These are phyloP conservation scores for Physcomitrium patens DNA, from an alignment of 225 moss, liverwort and hornwort species.

Conservation along the genomic window DNA sequence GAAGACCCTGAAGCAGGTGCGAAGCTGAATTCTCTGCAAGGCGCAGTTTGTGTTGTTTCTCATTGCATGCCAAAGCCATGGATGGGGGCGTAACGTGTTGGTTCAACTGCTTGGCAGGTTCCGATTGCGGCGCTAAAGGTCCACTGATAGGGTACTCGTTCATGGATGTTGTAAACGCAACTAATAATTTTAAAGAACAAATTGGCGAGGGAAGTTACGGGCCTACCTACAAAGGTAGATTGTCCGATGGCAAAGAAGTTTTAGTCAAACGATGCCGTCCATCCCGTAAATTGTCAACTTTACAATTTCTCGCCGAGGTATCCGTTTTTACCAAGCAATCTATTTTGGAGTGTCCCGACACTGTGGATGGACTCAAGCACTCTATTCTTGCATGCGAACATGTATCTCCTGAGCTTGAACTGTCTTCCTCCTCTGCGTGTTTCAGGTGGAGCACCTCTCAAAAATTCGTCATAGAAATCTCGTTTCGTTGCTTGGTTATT, in stretches of 20 bases:
- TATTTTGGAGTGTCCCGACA: neutral
- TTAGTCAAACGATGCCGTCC: slow-evolving; percentile 45
- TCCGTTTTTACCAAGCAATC: neutral
- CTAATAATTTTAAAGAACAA: slow-evolving; percentile 36
- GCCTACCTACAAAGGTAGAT: slow-evolving; percentile 36
- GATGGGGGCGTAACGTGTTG: slow-evolving; percentile 11
- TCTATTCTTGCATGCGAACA: neutral
- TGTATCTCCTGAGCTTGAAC: neutral
- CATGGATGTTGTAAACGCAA: slow-evolving; percentile 37
- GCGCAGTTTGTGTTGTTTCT: neutral
- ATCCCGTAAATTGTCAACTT: slow-evolving; percentile 29
- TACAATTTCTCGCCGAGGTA: slow-evolving; percentile 46
- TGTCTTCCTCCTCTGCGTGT: neutral
- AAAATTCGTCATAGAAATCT: slow-evolving; percentile 50
- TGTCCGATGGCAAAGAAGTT: slow-evolving; percentile 45
- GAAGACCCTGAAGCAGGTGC: slow-evolving; percentile 30
- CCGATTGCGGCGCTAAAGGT: slow-evolving; percentile 19
- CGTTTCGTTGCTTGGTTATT: slow-evolving; percentile 45
- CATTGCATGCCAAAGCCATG: neutral
- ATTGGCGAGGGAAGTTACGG: slow-evolving; percentile 47
- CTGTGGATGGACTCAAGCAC: neutral
- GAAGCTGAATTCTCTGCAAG: neutral
- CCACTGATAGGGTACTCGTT: slow-evolving; percentile 38
- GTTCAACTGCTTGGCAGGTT: slow-evolving; percentile 29
- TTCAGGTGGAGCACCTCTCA: slow-evolving; percentile 47